phyloP scores from a whole-genome alignment of 176 grass and related monocot genomes.

The Carex pumila region DNA sequence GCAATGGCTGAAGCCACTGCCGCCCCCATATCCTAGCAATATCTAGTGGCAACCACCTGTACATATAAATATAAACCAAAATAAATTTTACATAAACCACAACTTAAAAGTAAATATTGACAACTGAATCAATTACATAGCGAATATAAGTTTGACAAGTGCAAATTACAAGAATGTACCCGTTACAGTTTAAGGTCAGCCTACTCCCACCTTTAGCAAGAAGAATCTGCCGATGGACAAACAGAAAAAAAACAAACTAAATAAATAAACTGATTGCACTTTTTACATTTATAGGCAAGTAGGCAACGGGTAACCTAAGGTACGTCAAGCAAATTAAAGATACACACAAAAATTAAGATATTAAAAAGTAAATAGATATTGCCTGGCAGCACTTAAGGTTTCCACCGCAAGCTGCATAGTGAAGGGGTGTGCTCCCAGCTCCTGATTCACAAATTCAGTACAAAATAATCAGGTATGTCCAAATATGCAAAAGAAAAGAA shows the following conservation, averaged over 20 bases:
- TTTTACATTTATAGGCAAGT: neutral
- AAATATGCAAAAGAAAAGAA: neutral
- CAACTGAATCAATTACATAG: neutral
- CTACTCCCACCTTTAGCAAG: constrained; percentile 84
- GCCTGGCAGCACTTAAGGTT: constrained; percentile 86
- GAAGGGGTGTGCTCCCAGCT: constrained; percentile 85
- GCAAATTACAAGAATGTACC: constrained; percentile 34
- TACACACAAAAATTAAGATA: neutral
- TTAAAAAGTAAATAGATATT: constrained; percentile 16
- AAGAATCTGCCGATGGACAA: constrained; percentile 47
- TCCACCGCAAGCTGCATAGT: constrained; percentile 85
- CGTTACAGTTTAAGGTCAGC: constrained; percentile 87
- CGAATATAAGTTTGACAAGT: neutral
- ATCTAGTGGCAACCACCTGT: constrained; percentile 86
- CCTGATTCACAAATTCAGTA: constrained; percentile 52
- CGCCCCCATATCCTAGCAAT: constrained; percentile 81
- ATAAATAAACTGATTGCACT: neutral
- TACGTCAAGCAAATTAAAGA: neutral
- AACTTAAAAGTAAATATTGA: neutral
- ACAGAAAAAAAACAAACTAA: neutral
- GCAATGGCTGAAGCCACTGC: constrained; percentile 53
- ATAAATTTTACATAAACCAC: neutral
- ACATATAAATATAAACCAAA: constrained; percentile 15
- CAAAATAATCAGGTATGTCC: neutral
- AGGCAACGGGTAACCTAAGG: no score